Evolutionary conservation across 371 early-diverging fungal species (phyloP), one percentile per base, ranked within the genome.

Genomic region (Syncephalastrum racemosum): DNA sequence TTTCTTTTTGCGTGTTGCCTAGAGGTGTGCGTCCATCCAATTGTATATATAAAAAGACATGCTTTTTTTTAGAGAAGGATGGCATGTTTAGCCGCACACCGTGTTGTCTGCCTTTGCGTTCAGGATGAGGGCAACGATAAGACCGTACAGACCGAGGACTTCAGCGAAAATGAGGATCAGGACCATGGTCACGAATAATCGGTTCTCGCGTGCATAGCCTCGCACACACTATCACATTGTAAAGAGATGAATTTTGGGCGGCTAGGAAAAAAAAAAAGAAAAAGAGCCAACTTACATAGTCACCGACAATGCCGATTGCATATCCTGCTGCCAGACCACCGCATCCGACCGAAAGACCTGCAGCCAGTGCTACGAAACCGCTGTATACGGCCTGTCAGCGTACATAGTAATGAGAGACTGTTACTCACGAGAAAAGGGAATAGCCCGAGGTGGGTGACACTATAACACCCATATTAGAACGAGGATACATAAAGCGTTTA

Each of bases 101-200:
- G 36, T 31, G 36, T 31, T 31, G 36, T 31, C 36, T 12, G 88
- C 81, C 76, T 90, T 92, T 57, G 97, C 95, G 82, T 98, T 97
- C 60, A 97, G 74, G 67, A 98, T 97, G 51, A 98, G 87, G 22
- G 94, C 92, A 39, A 98, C 95, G 68, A 98, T 96, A 46, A 96
- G 85, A 46, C 98, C 96, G 59, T 90, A 91, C 61, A 93, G 80
- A 68, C 93, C 96, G 76, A 98, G 82, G 23, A 98, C 98, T 89
- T 98, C 99, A 63, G 99, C 98, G 73, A 98, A 98, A 90, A 98
- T 97, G 58, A 98, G 87, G 55, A 98, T 95, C 68, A 98, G 83
- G 56, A 79, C 70, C 80, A 92, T 89, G 46, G 88, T 85, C 16
- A 92, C 91, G 56, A 88, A 94, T 62, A 97, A 81, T 67, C 89